Base-by-base conservation (phyloP, 768 basidiomycete genomes). In the Leccinum subgranulosum region DNA sequence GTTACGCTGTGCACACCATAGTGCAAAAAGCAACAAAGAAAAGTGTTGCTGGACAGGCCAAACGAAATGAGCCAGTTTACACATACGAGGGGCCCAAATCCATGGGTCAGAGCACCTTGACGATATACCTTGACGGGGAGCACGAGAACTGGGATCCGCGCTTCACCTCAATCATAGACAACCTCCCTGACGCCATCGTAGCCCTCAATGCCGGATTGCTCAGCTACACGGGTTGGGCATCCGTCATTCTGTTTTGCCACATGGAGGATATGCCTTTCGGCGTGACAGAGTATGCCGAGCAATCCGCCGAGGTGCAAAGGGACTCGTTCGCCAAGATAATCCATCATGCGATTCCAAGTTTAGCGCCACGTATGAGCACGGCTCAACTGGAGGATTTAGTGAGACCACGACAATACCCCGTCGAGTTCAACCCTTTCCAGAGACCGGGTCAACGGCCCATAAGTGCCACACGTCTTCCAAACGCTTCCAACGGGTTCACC, bases 141-240 rank as follows among this genome's bases (percentile, higher is more conserved):
- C 59, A 63, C 23, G 65, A 67, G 25, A 62, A 59, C 55, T 69
- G 69, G 68, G 64, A 65, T 3, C 68, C 66, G 41, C 65, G 64
- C 43, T 62, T 67, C 29, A 34, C 45, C 9, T 61, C 69, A 23
- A 45, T 67, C 17, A 33, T 34, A 23, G 51, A 62, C 21, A 58
- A 53, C 43, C 50, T 61, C 25, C 76, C 81, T 1, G 76, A 81
- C 60, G 80, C 75, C 17, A 67, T 81, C 53, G 61, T 81, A 34
- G 78, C 69, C 3, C 65, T 70, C 47, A 76, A 79, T 58, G 77
- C 78, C 2, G 78, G 76, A 27, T 61, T 79, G 23, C 66, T 69
- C 31, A 62, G 70, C 31, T 77, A 77, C 59, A 57, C 54, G 4
- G 62, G 69, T 14, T 81, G 80, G 79, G 53, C 62, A 3, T 62